Base-by-base conservation (phyloP, 2,329 filamentous ascomycete species). In the Blastomyces parvus region DNA sequence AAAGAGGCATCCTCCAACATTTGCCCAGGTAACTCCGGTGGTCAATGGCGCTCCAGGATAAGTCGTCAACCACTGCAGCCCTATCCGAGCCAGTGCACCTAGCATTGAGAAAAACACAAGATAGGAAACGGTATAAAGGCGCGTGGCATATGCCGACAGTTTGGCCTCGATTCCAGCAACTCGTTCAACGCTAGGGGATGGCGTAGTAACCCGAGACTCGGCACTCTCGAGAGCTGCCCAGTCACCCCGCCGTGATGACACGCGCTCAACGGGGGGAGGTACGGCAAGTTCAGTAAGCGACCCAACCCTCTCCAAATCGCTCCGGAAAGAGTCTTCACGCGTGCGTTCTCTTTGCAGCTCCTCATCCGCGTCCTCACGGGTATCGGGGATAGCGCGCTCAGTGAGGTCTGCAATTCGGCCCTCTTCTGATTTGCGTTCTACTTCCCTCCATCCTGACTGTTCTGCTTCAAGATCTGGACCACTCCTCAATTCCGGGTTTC, bases 101-200 rank as follows among this genome's bases (percentile, higher is more conserved):
- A 93, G 76, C 22, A 97, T 82, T 22, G 92, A 86, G 76, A 96
- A 97, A 71, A 97, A 82, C 64, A 95, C 81, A 30, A 97, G 84
- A 74, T 96, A 90, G 0, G 90, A 91, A 65, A 91, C 72, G 1
- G 87, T 91, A 76, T 91, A 90, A 65, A 88, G 68, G 69, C 85
- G 77, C 1, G 84, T 88, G 9, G 79, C 79, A 36, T 79, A 70
- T 63, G 74, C 78, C 1, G 86, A 86, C 30, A 82, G 74, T 22
- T 17, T 59, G 67, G 64, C 53, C 59, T 25, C 25, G 62, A 19
- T 48, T 63, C 36, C 9, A 67, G 62, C 60, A 33, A 59, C 62
- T 60, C 64, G 27, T 27, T 60, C 63, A 44, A 59, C 61, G 9
- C 57, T 63, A 36, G 67, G 57, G 17, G 65, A 60, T 17, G 64